Conservation (phyloP, 495 filamentous ascomycete species). For the Daldinia decipiens region DNA sequence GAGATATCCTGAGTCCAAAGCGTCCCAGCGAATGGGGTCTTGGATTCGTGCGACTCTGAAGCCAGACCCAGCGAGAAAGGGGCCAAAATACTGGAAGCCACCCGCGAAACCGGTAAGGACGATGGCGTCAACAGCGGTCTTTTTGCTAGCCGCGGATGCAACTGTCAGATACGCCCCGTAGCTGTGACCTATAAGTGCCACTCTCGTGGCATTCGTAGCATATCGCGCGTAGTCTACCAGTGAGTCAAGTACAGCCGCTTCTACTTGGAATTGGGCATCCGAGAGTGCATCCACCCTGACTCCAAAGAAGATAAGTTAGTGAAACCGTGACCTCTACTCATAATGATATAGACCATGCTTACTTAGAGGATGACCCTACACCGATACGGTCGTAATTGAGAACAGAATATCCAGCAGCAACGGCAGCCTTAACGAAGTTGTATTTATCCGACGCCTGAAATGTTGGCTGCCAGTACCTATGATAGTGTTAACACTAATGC, state of each 20-base stretch:
- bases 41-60: slow-evolving; percentile 38
- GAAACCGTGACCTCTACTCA: background rate
- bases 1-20: slow-evolving; percentile 38
- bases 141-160: slow-evolving; percentile 35
- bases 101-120: slow-evolving; percentile 45
- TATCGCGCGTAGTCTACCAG: slow-evolving; percentile 42
- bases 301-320: background rate
- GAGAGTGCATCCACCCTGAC: slow-evolving; percentile 31
- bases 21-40: slow-evolving; percentile 38
- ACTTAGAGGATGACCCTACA: slow-evolving; percentile 65
- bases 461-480: slow-evolving; percentile 39
- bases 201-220: slow-evolving; percentile 34
- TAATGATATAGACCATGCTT: background rate
- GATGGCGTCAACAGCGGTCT: slow-evolving; percentile 34
- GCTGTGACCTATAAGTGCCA: slow-evolving; percentile 48
- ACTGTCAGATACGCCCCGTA: slow-evolving; percentile 45
- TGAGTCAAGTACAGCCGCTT: slow-evolving; percentile 42
- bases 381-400: slow-evolving; percentile 68
- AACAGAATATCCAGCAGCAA: slow-evolving; percentile 62
- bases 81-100: slow-evolving; percentile 40
- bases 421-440: slow-evolving; percentile 64
- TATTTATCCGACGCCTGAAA: slow-evolving; percentile 56
- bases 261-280: slow-evolving; percentile 47
- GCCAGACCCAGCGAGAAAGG: slow-evolving; percentile 40
- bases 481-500: background rate